Evolutionary conservation across 169 alveolate genomes (phyloP).

Genomic region (Plasmodium blacklocki): DNA sequence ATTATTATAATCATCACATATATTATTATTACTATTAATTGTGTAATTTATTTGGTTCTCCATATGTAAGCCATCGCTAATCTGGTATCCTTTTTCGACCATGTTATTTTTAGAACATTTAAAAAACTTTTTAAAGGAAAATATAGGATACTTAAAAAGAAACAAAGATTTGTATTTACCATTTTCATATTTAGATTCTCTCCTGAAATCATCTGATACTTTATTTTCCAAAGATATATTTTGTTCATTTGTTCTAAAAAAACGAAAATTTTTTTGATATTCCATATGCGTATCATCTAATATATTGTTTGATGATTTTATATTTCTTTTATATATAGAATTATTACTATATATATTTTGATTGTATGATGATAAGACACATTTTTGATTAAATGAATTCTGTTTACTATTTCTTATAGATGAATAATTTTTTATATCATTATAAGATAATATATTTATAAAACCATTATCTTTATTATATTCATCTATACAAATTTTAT

Average conservation of each 20-base stretch:
- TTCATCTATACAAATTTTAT: neutral
- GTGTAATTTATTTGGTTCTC: no score
- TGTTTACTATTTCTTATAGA: neutral
- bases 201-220: neutral
- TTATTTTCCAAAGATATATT: neutral
- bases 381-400: neutral
- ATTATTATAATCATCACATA: no score
- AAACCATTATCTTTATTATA: neutral
- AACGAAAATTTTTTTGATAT: conserved; percentile 15
- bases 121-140: conserved; percentile 13
- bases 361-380: neutral
- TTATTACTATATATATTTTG: conserved; percentile 11
- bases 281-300: conserved; percentile 11
- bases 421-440: neutral
- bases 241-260: conserved; percentile 13
- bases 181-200: neutral
- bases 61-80: no score
- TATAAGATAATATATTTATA: neutral
- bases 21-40: no score
- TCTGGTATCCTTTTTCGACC: no score
- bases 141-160: neutral
- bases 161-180: conserved; percentile 10
- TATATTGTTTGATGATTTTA: conserved; percentile 12
- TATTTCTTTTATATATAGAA: conserved; percentile 20
- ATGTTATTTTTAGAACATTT: neutral